Evolutionary conservation across 208 protist genomes (phyloP).

Genomic region (Acanthamoeba triangularis): DNA sequence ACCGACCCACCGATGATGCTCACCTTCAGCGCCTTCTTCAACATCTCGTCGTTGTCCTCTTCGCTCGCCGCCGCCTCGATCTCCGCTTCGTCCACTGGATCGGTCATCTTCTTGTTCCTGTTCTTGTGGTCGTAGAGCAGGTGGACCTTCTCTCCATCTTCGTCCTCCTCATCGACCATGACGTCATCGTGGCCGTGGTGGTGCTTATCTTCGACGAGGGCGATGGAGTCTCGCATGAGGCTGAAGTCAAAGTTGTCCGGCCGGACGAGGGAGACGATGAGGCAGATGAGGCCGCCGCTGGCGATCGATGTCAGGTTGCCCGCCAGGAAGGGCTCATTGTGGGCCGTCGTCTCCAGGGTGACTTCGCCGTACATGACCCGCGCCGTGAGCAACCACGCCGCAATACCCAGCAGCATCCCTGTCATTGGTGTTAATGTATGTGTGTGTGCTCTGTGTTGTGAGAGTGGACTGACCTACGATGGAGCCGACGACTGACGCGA

Average conservation of each 20-base stretch:
- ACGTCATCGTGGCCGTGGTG: not conserved
- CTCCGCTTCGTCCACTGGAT: not conserved
- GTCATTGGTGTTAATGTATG: not conserved
- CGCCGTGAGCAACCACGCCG: slow-evolving; percentile 80
- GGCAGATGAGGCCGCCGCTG: slow-evolving; percentile 66
- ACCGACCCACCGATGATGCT: slow-evolving; percentile 57
- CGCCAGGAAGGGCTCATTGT: slow-evolving; percentile 70
- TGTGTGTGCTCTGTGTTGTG: too few species aligned
- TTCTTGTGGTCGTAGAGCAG: not conserved
- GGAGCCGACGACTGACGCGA: slow-evolving; percentile 4
- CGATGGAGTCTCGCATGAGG: slow-evolving; percentile 39
- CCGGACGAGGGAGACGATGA: slow-evolving; percentile 49
- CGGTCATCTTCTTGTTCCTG: not conserved
- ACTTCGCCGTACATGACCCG: slow-evolving; percentile 70
- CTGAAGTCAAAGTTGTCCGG: slow-evolving; percentile 47
- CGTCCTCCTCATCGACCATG: slow-evolving; percentile 36
- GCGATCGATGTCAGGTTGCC: slow-evolving; percentile 81
- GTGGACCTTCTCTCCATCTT: not conserved
- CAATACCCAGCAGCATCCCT: slow-evolving; percentile 75
- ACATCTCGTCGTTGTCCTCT: slow-evolving; percentile 7
- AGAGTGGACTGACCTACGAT: slow-evolving; percentile 2
- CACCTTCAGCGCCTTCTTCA: not conserved
- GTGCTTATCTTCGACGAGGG: slow-evolving; percentile 26
- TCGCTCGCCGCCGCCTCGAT: not conserved
- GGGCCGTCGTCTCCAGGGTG: slow-evolving; percentile 72